Base-by-base conservation (phyloP, 108 stramenopile genomes). In the Poteriospumella lacustris region DNA sequence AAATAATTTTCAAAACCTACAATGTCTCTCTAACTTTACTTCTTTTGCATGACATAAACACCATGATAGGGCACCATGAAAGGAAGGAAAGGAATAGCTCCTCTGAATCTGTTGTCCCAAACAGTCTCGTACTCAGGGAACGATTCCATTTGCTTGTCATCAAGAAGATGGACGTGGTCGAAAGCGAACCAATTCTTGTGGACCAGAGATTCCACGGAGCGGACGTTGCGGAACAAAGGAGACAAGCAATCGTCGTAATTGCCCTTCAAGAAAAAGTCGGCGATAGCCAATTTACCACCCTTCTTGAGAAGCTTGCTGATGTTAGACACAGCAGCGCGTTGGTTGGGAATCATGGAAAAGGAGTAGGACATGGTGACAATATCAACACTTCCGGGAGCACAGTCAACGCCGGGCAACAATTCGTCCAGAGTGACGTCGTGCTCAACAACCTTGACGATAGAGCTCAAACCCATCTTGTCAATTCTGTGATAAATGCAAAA, bases 261-360 rank as follows among this genome's bases (percentile, higher is more conserved):
- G n/a, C 70, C 68, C 9, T 47, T 33, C 33, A 83, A 56, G 69
- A 80, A 80, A 58, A 84, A 84, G 78, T 84, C 84, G 34, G 79
- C 84, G 19, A 84, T 43, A 15, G 56, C 80, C 24, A 84, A 42
- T 36, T 40, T 26, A 38, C 79, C 79, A 19, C 39, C 70, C 12
- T 79, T 78, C 60, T 81, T 78, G 39, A 84, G 72, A 31, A 84
- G 59, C 24, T 33, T 38, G 0, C 3, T 24, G 44, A 75, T 75
- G 28, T 68, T 68, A 2, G 44, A 39, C n/a, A 84, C 33, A 44
- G 80, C 76, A 15, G 19, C 43, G 36, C 39, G 34, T 78, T 73
- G 69, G 68, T 82, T 60, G 39, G 84, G 84, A 47, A 85, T 85
- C 84, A 82, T 82, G 29, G 79, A 62, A 69, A 85, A 81, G 39